Evolutionary conservation across 306 rosid species (phyloP).

Genomic region (Prunus davidiana): DNA sequence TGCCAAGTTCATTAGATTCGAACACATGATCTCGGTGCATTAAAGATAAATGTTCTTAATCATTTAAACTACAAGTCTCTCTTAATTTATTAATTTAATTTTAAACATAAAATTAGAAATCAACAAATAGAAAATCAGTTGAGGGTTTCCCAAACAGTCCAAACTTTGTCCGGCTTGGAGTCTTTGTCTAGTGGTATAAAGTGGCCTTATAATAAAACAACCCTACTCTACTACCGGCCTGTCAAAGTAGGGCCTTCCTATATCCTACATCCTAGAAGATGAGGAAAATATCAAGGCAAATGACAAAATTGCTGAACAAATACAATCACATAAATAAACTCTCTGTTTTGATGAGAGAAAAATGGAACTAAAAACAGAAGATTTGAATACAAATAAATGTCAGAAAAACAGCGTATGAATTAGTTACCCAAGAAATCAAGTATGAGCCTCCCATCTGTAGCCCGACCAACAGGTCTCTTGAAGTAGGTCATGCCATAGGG

Average conservation of each 20-base stretch:
- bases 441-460: conserved; percentile 79
- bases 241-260: background rate
- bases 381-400: background rate
- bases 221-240: background rate
- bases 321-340: background rate
- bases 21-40: no score
- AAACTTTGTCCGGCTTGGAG: background rate
- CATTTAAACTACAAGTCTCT: accelerated
- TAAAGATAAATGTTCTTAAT: background rate
- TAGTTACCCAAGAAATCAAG: conserved; percentile 70
- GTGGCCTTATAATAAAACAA: background rate
- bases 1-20: conserved; percentile 24
- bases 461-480: conserved; percentile 65
- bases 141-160: background rate
- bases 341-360: background rate
- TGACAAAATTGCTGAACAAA: conserved; percentile 7
- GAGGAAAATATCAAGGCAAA: background rate
- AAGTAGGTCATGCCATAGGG: conserved; percentile 72
- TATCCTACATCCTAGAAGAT: background rate
- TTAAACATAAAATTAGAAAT: no score
- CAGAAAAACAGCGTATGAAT: background rate
- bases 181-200: background rate
- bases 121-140: no score
- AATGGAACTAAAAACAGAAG: background rate
- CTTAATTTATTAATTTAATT: no score